Percentiles rank a stretch among this genome's conserved stretches.
These are phyloP conservation scores for Hericium alpestre DNA, from an alignment of 768 basidiomycete species.

Conservation along the genomic window DNA sequence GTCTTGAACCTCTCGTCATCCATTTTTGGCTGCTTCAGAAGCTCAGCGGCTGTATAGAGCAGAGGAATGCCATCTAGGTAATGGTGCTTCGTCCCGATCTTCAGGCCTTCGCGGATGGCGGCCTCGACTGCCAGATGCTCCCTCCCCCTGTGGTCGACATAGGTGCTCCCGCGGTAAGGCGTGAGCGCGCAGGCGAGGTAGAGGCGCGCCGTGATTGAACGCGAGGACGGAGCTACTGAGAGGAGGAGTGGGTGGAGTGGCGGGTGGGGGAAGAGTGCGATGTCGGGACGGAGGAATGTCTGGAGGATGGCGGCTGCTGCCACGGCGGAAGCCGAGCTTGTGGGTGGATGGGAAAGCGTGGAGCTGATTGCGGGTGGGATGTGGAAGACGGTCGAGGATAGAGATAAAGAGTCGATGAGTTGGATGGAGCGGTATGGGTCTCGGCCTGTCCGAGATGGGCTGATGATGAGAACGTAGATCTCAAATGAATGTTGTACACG, in stretches of 20 bases:
- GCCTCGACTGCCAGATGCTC: conserved; percentile 47
- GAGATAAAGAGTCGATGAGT: conserved; percentile 61
- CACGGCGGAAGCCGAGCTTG: conserved; percentile 33
- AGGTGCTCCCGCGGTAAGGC: conserved; percentile 54
- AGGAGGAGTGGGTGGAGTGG: conserved; percentile 38
- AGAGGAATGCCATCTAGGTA: conserved; percentile 67
- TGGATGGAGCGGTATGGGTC: conserved; percentile 66
- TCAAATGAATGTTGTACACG: conserved; percentile 1
- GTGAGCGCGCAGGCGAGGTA: conserved; percentile 71
- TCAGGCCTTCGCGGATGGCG: conserved; percentile 74
- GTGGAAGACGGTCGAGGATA: conserved; percentile 61
- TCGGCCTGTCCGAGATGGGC: conserved; percentile 34
- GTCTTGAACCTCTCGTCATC: conserved; percentile 25
- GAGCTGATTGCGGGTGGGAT: conserved; percentile 35
- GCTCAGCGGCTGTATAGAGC: conserved; percentile 45
- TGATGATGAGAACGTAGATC: neutral
- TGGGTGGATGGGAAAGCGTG: conserved; percentile 34
- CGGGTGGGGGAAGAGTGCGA: conserved; percentile 23
- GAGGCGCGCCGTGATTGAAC: conserved; percentile 44
- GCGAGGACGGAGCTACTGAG: conserved; percentile 25
- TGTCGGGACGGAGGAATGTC: conserved; percentile 28
- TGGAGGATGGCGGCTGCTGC: conserved; percentile 51
- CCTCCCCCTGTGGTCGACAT: conserved; percentile 56
- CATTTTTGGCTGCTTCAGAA: conserved; percentile 28
- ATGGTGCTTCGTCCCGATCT: conserved; percentile 69